Evolutionary conservation across 192 early-diverging fungal genomes (phyloP).

Genomic region (Phycomyces nitens): DNA sequence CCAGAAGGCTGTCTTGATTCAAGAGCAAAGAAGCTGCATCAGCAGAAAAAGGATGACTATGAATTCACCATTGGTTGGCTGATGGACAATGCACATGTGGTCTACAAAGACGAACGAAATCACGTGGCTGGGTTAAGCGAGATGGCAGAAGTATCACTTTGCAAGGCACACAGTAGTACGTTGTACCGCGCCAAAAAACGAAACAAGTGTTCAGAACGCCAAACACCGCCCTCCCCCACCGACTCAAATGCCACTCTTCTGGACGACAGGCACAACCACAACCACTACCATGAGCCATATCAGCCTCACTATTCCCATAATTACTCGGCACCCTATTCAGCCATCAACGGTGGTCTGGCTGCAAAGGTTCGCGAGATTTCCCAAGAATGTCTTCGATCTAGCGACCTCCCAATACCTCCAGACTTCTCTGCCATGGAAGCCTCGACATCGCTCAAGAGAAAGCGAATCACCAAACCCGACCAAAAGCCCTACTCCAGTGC

Average conservation of each 20-base stretch:
- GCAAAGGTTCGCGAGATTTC: constrained; percentile 19
- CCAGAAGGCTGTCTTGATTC: constrained; percentile 33
- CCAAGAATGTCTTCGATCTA: not conserved
- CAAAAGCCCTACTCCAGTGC: constrained; percentile 9
- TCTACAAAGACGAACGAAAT: constrained; percentile 28
- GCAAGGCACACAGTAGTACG: constrained; percentile 36
- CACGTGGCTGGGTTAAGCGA: constrained; percentile 17
- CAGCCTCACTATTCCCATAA: not conserved
- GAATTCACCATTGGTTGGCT: constrained; percentile 33
- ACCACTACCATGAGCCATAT: constrained; percentile 4
- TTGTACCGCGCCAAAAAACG: constrained; percentile 38
- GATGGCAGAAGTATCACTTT: constrained; percentile 34
- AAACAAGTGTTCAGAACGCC: constrained; percentile 6
- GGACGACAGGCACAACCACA: not conserved
- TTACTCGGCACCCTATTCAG: not conserved
- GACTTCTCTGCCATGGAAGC: constrained; percentile 11
- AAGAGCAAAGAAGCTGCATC: constrained; percentile 33
- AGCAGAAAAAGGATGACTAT: constrained; percentile 29
- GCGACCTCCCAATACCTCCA: not conserved
- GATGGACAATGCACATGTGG: constrained; percentile 22
- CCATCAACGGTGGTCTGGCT: constrained; percentile 11
- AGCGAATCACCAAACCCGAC: constrained; percentile 4
- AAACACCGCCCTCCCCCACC: constrained; percentile 22
- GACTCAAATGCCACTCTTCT: constrained; percentile 15
- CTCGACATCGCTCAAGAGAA: constrained; percentile 23